Evolutionary conservation across 2,329 filamentous ascomycete species (phyloP), one percentile per base, ranked within the genome.

Genomic region (Aspergillus luchuensis): DNA sequence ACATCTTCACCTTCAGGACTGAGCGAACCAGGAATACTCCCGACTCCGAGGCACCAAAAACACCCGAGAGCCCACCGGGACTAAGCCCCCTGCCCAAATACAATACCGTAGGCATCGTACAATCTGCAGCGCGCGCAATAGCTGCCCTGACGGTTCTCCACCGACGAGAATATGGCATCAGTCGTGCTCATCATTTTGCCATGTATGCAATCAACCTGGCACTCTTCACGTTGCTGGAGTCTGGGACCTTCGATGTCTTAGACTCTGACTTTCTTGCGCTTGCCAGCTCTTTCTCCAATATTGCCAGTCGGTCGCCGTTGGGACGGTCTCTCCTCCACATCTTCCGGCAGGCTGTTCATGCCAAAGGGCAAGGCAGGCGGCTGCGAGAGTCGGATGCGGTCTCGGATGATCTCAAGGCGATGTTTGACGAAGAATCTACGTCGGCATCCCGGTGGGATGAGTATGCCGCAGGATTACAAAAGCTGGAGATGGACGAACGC

Each of bases 141-240:
- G 68, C 74, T 1, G 45, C 56, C 1, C 65, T 78, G 3, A 63
- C 71, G 0, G 70, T 69, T 10, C 64, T 73, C 0, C 71, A 76
- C 30, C 67, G 72, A 11, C 67, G 67, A 8, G 73, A 77, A 39
- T 75, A 71, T 54, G 73, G 75, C 4, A 64, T 77, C 57, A 71
- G 62, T 33, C 70, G 74, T 4, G 73, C 72, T 5, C 75, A 77
- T 56, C 67, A 72, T 19, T 78, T 76, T 48, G 71, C 74, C 11
- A 66, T 78, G 59, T 78, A 76, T 53, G 73, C 75, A 0, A 72
- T 77, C 51, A 78, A 76, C 21, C 65, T 78, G 7, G 75, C 75
- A 2, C 60, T 78, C 0, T 78, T 77, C 47, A 69, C 71, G 0
- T 60, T 78, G 64, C 59, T 76, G 2, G 70, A 74, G 8, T 62